Evolutionary conservation across 1,139 yeast species (phyloP), one percentile per base, ranked within the genome.

Genomic region (Spencermartinsiella ligniputridi): DNA sequence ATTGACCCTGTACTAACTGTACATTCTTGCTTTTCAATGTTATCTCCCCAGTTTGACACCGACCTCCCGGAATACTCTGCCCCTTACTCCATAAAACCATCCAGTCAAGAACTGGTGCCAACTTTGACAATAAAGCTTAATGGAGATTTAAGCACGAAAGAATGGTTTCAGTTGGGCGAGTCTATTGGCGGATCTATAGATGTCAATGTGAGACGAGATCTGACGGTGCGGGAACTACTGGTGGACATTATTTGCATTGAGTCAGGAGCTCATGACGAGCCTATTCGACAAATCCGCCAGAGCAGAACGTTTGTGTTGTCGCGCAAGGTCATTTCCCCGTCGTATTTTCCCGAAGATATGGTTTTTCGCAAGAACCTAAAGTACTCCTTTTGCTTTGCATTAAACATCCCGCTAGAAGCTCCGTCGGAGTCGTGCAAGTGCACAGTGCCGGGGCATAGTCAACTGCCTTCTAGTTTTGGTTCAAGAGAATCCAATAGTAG

Each of bases 321-420:
- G 13, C 37, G 41, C n/a, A 39, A 41, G 33, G 19, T 27, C 2
- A 41, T 47, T 2, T 37, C 49, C 9, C 22, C 37, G 13, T n/a
- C 42, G 5, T 43, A 41, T n/a, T 40, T 40, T 32, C 50, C 50
- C 11, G 18, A 40, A 13, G 39, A 37, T 20, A 40, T 27, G 39
- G 13, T 33, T 2, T 24, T 47, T 16, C 13, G 38, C 20, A 44
- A 47, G 40, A 46, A 44, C 20, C 19, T 36, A 25, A 19, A 24
- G 8, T 47, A 47, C 27, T 34, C 44, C 4, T 47, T 47, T 37
- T 34, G 35, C 19, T 47, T 47, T 30, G 36, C 46, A 3, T n/a
- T 47, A 15, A 41, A 41, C 21, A 34, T 47, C 6, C 50, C 50
- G 8, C n/a, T 27, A 5, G 6, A 11, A n/a, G 8, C 13, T n/a